These are phyloP conservation scores for Corylus heterophylla DNA, from an alignment of 306 rosid genomes.

Conservation along the genomic window DNA sequence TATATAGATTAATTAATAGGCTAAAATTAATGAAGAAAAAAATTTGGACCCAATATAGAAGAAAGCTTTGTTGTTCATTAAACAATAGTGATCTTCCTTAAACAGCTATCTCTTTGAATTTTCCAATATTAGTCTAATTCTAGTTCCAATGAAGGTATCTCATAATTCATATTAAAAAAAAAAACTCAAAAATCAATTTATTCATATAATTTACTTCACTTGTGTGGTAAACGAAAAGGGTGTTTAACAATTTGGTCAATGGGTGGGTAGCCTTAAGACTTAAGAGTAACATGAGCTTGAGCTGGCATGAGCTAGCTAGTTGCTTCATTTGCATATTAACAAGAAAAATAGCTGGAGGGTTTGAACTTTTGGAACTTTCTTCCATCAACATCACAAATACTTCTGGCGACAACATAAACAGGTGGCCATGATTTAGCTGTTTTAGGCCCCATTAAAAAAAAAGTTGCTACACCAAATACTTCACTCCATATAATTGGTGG, in stretches of 20 bases:
- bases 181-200: not conserved
- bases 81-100: not conserved
- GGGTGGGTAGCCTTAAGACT: not conserved
- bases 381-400: not conserved
- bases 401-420: not conserved
- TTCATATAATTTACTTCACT: not conserved
- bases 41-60: no score
- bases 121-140: not conserved
- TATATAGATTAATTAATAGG: no score
- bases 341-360: conserved; percentile 12
- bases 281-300: not conserved
- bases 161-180: not conserved
- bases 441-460: no score
- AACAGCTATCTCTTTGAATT: not conserved
- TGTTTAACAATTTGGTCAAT: not conserved
- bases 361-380: not conserved
- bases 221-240: not conserved
- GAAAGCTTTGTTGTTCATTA: not conserved
- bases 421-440: not conserved
- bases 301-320: not conserved
- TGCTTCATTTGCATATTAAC: not conserved
- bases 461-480: no score
- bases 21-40: no score
- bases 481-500: no score
- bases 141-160: not conserved